Evolutionary conservation across 140 eudicot species (phyloP), one percentile per base, ranked within the genome.

Genomic region (Senecio squalidus): DNA sequence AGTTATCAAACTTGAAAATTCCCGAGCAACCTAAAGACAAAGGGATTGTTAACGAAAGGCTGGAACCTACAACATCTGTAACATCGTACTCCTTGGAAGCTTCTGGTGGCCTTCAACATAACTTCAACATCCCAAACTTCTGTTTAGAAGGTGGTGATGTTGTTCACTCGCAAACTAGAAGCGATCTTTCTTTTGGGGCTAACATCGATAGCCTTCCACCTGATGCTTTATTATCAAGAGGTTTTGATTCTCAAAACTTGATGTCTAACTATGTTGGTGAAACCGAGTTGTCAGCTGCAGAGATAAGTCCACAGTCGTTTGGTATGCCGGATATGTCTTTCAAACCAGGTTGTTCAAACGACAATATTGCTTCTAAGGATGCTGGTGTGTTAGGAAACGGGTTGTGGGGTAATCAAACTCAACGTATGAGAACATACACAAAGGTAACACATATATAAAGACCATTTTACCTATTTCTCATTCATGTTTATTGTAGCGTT

Each of bases 161-260:
- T 76, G 85, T 78, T 52, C 95, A 90, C 31, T 83, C 95, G 17
- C 95, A 85, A 63, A 44, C 78, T 6, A 77, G 84, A 65, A 78
- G 68, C 28, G 72, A 60, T 72, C 79, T 86, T 43, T 76, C 94
- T 41, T 82, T 76, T 25, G 69, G 78, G 16, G 71, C 83, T 45
- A 69, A 69, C 45, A 48, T 78, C 10, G 88, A 83, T 55, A 74
- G 76, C 40, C 60, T 91, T 76, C 71, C 88, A 27, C 98, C 96
- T 30, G 98, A 91, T 86, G 90, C 98, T 55, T 73, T 91, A 85
- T 60, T 91, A 57, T 86, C 96, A 43, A 81, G 88, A 60, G 98
- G 88, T 61, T 90, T 73, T 76, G 95, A 90, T 74, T 78, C 95
- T 52, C 95, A 86, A 33, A 91, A 90, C 71, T 58, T 90, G 71